These are phyloP conservation scores for Trichosanthes cucumerina DNA, from an alignment of 306 rosid species.

Conservation along the genomic window DNA sequence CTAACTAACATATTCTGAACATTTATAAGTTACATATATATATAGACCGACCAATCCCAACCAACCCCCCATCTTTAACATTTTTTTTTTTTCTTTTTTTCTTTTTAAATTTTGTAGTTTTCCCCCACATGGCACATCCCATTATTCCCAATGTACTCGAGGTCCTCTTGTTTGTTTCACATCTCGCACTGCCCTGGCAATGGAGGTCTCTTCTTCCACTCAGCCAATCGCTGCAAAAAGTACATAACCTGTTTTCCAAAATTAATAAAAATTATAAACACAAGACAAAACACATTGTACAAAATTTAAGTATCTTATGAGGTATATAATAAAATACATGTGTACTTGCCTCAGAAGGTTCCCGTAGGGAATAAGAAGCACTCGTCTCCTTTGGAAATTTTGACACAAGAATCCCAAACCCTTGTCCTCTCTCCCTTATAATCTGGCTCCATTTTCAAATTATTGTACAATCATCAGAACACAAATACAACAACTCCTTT, in stretches of 20 bases:
- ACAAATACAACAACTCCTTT: not conserved
- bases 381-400: conserved; percentile 76
- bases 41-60: not conserved
- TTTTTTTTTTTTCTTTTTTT: not conserved
- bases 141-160: not conserved
- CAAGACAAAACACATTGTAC: not conserved
- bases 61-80: not conserved
- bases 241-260: conserved; percentile 12
- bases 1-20: not conserved
- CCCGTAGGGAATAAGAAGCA: conserved; percentile 83
- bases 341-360: conserved; percentile 78
- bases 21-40: conserved; percentile 9
- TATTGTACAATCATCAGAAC: not conserved
- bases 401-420: conserved; percentile 85
- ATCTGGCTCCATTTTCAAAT: conserved; percentile 22
- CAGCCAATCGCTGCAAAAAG: conserved; percentile 14
- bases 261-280: not conserved
- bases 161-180: not conserved
- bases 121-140: not conserved
- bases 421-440: conserved; percentile 82
- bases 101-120: not conserved
- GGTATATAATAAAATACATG: not conserved
- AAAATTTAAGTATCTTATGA: not conserved
- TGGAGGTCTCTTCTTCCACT: conserved; percentile 13
- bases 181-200: conserved; percentile 6